These are phyloP conservation scores for Aspergillus proliferans DNA, from an alignment of 2,329 filamentous ascomycete genomes.

Conservation along the genomic window DNA sequence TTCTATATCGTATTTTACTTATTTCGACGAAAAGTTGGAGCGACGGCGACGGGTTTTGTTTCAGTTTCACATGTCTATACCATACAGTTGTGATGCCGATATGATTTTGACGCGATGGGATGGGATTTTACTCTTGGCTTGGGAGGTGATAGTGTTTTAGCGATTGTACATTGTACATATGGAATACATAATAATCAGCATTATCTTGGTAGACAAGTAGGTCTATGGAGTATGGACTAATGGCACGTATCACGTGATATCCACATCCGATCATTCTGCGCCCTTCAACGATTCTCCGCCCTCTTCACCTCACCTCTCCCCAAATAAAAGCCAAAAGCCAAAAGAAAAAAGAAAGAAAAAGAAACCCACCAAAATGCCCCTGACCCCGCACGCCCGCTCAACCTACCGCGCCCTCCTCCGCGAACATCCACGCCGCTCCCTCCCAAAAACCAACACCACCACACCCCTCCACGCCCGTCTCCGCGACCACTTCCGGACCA, in stretches of 20 bases:
- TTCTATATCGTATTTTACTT: background rate
- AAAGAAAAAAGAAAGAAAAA: conserved; percentile 9
- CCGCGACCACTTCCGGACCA: conserved; percentile 54
- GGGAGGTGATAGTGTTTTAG: background rate
- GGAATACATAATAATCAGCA: too few species aligned
- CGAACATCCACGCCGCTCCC: conserved; percentile 69
- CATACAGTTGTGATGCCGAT: background rate
- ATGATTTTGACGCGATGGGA: conserved; percentile 1
- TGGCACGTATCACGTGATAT: background rate
- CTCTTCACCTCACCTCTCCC: background rate
- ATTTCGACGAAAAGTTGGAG: background rate
- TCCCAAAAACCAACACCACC: conserved; percentile 51
- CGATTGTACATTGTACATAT: background rate
- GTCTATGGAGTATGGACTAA: too few species aligned
- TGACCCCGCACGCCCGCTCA: conserved; percentile 52
- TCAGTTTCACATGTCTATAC: background rate
- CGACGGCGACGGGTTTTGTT: background rate
- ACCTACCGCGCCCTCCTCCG: conserved; percentile 85
- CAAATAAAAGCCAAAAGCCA: conserved; percentile 1
- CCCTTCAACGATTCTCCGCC: background rate
- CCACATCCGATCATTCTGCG: too few species aligned
- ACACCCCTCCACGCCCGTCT: conserved; percentile 61
- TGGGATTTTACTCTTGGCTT: background rate
- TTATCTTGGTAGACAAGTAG: too few species aligned
- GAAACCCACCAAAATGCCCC: conserved; percentile 6